Evolutionary conservation across 345 rosid species (phyloP), one percentile per base, ranked within the genome.

Genomic region (Pistacia atlantica): DNA sequence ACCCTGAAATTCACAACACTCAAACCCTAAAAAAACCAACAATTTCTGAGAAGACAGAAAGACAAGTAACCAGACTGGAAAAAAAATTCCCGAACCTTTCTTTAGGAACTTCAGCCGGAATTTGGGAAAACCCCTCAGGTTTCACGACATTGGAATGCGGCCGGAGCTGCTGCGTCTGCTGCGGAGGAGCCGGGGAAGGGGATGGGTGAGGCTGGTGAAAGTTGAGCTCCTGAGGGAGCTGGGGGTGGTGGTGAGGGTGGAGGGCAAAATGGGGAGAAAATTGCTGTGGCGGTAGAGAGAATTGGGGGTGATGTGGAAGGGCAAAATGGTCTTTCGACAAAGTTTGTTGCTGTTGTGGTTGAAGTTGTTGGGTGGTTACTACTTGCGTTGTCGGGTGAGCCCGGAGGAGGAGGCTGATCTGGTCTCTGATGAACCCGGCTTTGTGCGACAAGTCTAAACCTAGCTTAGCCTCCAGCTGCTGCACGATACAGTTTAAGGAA

Each of bases 401-500:
- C 12, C 88, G 91, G 83, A 93, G 91, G 77, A 93, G 92, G 75
- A 84, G 81, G 77, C 79, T 85, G 91, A 95, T 92, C 68, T 93
- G 97, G 84, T 93, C 95, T 37, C 90, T 73, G 70, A 95, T 95
- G 83, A 95, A 95, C 60, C 52, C 86, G 35, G 92, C 88, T 81
- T 93, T 95, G 84, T 93, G 97, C 49, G 94, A 84, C 8, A 95
- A 89, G 88, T 90, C 89, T 60, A 91, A 75, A 72, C 99, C 98
- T 80, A 95, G 82, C 78, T 90, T 87, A 52, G 96, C 90, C 67
- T 95, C 93, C 42, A 95, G 90, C 88, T 90, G 96, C 65, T 87
- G 92, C 25, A 95, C 94, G 80, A 95, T 90, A 72, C 86, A 92
- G 91, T 74, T 87, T 45, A 93, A 65, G 22, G 99, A 83, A 67